Base-by-base conservation (phyloP, 257 asterid species). In the Primulina huaijiensis region DNA sequence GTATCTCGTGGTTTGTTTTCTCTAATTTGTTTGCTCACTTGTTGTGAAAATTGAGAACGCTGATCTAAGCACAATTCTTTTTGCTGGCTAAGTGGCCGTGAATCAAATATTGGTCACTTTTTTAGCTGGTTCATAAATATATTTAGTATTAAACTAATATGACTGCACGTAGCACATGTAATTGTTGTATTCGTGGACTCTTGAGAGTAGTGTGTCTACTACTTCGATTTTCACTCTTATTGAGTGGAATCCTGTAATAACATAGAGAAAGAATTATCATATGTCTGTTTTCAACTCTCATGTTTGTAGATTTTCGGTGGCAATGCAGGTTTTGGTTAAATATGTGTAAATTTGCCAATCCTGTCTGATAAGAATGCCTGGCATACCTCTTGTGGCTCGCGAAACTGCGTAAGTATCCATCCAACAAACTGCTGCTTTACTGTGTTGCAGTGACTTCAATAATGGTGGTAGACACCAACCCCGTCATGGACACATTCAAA, bases 381-480 rank as follows among this genome's bases (percentile, higher is more conserved):
- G 56, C 56, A 50, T 50, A 50, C 56, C 56, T 50, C 56, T 50
- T 50, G 56, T 50, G 56, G 56, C 56, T 50, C 56, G 56, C 8
- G 56, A 50, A 50, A 50, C 56, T 14, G 56, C 56, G 20, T 16
- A 50, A 50, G 56, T 50, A 20, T 50, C 56, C 56, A 50, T 16
- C 16, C 56, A 50, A 16, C 56, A 50, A 43, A 50, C 56, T 50
- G 7, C 8, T 50, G 8, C 20, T 50, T 50, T 50, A 16, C 19
- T 50, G 56, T 50, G 53, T 12, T 43, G 53, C 53, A 38, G 50
- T 6, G 6, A 11, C n/a, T 43, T 43, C 17, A 4, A 11, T 11
- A 40, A 40, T 40, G 16, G 10, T 40, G 52, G 12, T 43, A 43
- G 53, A 43, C 53, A 43, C 53, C n/a, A 6, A 50, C 20, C 30